phyloP scores from a whole-genome alignment of 306 rosid genomes.

The Cicer chorassanicum region DNA sequence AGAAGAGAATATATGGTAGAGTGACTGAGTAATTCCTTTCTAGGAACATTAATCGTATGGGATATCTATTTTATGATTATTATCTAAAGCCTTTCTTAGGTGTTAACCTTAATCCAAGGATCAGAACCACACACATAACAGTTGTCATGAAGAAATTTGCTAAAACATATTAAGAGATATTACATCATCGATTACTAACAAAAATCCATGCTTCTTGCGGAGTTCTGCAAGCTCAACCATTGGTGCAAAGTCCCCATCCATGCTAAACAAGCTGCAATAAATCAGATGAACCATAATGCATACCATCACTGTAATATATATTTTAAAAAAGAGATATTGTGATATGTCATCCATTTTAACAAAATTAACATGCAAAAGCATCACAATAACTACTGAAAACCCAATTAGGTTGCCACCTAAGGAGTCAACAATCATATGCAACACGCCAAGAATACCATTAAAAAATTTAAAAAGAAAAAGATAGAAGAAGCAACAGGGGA shows the following conservation, averaged over 20 bases:
- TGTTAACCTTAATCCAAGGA: conserved; percentile 12
- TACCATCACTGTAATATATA: conserved; percentile 2
- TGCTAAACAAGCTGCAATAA: conserved; percentile 88
- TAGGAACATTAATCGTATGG: not conserved
- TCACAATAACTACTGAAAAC: too few relatives aligned
- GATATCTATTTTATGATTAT: not conserved
- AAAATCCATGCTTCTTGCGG: conserved; percentile 73
- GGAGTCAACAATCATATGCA: too few relatives aligned
- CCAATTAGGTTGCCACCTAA: too few relatives aligned
- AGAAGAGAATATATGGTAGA: conserved; percentile 3
- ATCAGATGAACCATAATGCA: conserved; percentile 36
- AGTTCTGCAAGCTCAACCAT: conserved; percentile 76
- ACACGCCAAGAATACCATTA: too few relatives aligned
- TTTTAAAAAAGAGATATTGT: not conserved
- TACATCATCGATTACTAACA: conserved; percentile 93
- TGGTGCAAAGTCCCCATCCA: conserved; percentile 98
- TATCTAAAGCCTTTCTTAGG: not conserved
- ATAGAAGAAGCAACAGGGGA: too few relatives aligned
- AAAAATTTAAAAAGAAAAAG: too few relatives aligned
- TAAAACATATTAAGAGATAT: conserved; percentile 49
- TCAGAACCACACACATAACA: conserved; percentile 24
- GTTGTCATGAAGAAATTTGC: conserved; percentile 33
- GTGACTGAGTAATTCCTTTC: conserved; percentile 2
- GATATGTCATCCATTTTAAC: too few relatives aligned
- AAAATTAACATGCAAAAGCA: too few relatives aligned